These are phyloP conservation scores for Diaporthe vaccinii DNA, from an alignment of 2,329 filamentous ascomycete genomes.

Conservation along the genomic window DNA sequence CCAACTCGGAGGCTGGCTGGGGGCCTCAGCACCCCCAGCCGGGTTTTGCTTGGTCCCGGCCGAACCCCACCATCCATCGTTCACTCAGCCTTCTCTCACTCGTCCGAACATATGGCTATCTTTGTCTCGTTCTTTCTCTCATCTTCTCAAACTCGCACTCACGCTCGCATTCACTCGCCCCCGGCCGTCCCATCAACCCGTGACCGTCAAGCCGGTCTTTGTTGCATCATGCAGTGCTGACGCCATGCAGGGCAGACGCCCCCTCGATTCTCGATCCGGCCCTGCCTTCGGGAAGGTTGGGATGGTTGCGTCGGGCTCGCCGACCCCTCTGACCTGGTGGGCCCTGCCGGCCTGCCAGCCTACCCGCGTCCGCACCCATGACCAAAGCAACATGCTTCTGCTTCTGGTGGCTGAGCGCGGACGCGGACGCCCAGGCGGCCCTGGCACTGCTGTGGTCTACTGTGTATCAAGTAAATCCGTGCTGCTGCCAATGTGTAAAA, in stretches of 20 bases:
- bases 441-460: background rate
- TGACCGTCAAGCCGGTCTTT: background rate
- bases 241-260: conserved; percentile 4
- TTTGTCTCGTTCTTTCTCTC: background rate
- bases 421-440: background rate
- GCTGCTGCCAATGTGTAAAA: background rate
- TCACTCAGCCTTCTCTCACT: background rate
- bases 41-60: background rate
- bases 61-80: background rate
- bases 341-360: background rate
- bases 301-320: conserved; percentile 26
- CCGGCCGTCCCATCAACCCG: background rate
- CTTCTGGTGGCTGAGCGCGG: background rate
- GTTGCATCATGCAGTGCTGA: conserved; percentile 30
- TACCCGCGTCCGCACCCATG: conserved; percentile 1
- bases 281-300: conserved; percentile 4
- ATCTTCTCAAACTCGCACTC: background rate
- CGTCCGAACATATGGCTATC: background rate
- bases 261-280: conserved; percentile 3
- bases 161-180: background rate
- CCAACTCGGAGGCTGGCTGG: background rate
- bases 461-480: background rate
- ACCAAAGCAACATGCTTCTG: conserved; percentile 3
- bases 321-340: conserved; percentile 4
- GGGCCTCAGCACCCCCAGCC: conserved; percentile 5